These are phyloP conservation scores for Cercophora sp. DNA, from an alignment of 495 filamentous ascomycete species.

Conservation along the genomic window DNA sequence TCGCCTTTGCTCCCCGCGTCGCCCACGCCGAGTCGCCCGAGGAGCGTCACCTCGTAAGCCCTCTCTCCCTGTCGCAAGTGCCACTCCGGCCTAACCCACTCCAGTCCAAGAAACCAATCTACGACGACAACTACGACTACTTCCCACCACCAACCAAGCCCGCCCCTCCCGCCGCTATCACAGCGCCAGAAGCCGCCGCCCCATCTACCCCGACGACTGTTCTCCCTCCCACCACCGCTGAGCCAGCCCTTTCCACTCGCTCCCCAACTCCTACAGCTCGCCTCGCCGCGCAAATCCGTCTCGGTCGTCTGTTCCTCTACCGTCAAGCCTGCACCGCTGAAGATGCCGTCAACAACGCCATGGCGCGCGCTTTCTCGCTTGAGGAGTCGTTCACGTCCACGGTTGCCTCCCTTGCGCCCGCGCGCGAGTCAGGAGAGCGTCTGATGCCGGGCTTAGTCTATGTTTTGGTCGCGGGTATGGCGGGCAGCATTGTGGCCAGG, in stretches of 20 bases:
- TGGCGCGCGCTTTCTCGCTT: constrained; percentile 69
- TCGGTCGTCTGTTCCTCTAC: constrained; percentile 78
- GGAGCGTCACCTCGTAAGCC: constrained; percentile 33
- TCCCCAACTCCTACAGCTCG: constrained; percentile 85
- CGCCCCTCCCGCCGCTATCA: constrained; percentile 29
- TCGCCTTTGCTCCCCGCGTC: constrained; percentile 42
- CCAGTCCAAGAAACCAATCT: constrained; percentile 76
- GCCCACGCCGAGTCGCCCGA: constrained; percentile 43
- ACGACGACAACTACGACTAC: constrained; percentile 68
- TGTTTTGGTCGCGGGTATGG: constrained; percentile 87
- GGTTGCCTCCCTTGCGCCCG: constrained; percentile 78
- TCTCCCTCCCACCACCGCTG: constrained; percentile 29
- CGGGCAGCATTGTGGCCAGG: constrained; percentile 79
- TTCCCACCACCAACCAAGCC: constrained; percentile 33
- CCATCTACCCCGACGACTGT: constrained; percentile 14
- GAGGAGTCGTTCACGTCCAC: constrained; percentile 84
- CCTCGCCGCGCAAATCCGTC: constrained; percentile 76
- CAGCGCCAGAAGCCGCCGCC: constrained; percentile 25
- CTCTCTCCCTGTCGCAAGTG: not conserved
- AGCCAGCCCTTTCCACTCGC: constrained; percentile 29
- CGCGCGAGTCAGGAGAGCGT: constrained; percentile 73
- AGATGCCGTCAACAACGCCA: constrained; percentile 68
- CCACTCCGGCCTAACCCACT: not conserved
- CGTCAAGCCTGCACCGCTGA: constrained; percentile 65
- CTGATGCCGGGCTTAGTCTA: constrained; percentile 84